Evolutionary conservation across 306 rosid species (phyloP).

Genomic region (Lathyrus aphaca): DNA sequence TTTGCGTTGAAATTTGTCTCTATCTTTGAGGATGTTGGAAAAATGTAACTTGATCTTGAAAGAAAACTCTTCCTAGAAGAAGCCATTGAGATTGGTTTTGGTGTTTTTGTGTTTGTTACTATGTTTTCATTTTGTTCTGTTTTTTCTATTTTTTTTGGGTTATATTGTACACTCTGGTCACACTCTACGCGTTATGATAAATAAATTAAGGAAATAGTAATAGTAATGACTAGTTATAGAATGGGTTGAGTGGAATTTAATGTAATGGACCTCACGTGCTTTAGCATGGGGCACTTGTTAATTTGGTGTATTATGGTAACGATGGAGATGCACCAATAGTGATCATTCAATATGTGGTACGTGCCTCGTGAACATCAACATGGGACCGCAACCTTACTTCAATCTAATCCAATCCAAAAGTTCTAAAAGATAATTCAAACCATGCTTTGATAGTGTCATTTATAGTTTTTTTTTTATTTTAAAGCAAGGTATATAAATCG

Average conservation of each 20-base stretch:
- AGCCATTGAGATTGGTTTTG: conserved; percentile 54
- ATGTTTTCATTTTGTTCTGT: background rate
- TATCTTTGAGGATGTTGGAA: conserved; percentile 42
- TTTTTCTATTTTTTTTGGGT: background rate
- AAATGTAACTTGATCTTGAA: conserved; percentile 52
- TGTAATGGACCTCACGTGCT: conserved; percentile 39
- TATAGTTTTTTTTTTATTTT: too few species aligned
- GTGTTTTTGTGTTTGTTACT: conserved; percentile 1
- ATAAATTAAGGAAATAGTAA: background rate
- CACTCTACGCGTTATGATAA: conserved; percentile 12
- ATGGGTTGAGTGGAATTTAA: conserved; percentile 14
- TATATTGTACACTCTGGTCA: background rate
- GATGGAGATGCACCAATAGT: conserved; percentile 4
- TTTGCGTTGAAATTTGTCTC: conserved; percentile 13
- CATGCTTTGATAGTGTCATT: too few species aligned
- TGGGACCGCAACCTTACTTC: background rate
- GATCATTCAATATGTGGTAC: conserved; percentile 12
- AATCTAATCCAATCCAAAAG: too few species aligned
- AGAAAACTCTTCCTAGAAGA: conserved; percentile 59
- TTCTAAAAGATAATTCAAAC: too few species aligned
- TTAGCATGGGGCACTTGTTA: conserved; percentile 30
- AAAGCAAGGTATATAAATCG: too few species aligned
- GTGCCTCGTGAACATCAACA: conserved; percentile 10
- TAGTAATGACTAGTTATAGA: background rate
- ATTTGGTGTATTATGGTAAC: conserved; percentile 16